A percentile compares a stretch with the other conserved stretches of the same genome.
phyloP scores from a whole-genome alignment of 345 rosid species.

The Gossypioides kirkii region DNA sequence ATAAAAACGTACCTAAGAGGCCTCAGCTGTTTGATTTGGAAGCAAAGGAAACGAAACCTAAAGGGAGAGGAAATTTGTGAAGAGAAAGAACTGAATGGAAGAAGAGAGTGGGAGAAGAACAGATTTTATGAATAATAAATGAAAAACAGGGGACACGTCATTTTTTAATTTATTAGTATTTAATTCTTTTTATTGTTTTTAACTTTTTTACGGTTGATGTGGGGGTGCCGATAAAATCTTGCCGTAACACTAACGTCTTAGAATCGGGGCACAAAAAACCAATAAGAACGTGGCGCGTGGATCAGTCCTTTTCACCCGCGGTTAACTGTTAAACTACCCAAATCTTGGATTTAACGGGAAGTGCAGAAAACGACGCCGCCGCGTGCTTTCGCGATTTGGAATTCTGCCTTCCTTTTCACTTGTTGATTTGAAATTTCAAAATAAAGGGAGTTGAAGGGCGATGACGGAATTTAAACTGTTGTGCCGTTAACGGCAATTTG shows the following conservation, averaged over 20 bases:
- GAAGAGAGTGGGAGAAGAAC: conserved; percentile 3
- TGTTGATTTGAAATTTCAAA: neutral
- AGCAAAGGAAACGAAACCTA: conserved; percentile 44
- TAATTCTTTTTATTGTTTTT: neutral
- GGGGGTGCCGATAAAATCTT: neutral
- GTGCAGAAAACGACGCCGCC: neutral
- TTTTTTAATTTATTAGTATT: neutral
- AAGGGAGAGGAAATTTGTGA: conserved; percentile 7
- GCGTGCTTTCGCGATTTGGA: neutral
- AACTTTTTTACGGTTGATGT: neutral
- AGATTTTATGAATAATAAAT: conserved; percentile 15
- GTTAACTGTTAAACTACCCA: neutral
- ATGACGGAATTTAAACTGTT: neutral
- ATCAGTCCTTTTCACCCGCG: neutral
- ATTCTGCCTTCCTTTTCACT: neutral
- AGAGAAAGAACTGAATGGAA: neutral
- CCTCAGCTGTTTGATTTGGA: conserved; percentile 28
- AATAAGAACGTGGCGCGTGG: neutral
- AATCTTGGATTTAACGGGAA: conserved; percentile 7
- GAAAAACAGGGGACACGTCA: conserved; percentile 5
- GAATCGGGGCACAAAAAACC: neutral
- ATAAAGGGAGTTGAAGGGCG: neutral
- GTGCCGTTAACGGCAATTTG: neutral
- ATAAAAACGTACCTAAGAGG: conserved; percentile 36
- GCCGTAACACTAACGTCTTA: conserved; percentile 5